These are phyloP conservation scores for Penicillium verhagenii DNA, from an alignment of 495 filamentous ascomycete species.

Conservation along the genomic window DNA sequence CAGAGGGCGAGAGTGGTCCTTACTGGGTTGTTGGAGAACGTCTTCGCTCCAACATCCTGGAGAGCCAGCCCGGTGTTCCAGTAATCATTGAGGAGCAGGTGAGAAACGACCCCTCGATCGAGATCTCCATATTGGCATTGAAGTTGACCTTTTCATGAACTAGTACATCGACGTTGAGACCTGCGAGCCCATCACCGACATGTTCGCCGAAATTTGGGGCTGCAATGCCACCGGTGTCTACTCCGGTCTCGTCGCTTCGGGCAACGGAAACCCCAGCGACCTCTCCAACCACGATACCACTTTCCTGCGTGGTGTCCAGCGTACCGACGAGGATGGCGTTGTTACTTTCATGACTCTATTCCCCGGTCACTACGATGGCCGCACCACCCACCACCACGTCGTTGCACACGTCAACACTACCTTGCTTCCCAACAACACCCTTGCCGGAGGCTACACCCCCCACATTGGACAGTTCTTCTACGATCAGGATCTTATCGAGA, in stretches of 20 bases:
- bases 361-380: constrained; percentile 11
- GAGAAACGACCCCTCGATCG: background rate
- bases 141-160: background rate
- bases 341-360: constrained; percentile 12
- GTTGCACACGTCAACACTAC: constrained; percentile 10
- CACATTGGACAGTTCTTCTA: constrained; percentile 14
- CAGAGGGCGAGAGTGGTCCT: constrained; percentile 5
- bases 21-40: constrained; percentile 13
- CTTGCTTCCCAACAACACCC: constrained; percentile 5
- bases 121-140: background rate
- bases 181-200: constrained; percentile 12
- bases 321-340: constrained; percentile 10
- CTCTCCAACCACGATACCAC: constrained; percentile 9
- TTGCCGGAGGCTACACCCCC: constrained; percentile 1
- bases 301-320: constrained; percentile 12
- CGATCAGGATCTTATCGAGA: constrained; percentile 9
- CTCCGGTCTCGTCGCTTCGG: constrained; percentile 3
- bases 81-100: constrained; percentile 1
- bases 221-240: constrained; percentile 16
- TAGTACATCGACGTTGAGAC: constrained; percentile 12
- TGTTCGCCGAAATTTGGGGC: constrained; percentile 12
- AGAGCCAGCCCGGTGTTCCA: constrained; percentile 6
- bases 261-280: constrained; percentile 4
- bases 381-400: constrained; percentile 12
- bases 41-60: constrained; percentile 9